Evolutionary conservation across 2,329 filamentous ascomycete genomes (phyloP).

Genomic region (Grosmannia clavigera): DNA sequence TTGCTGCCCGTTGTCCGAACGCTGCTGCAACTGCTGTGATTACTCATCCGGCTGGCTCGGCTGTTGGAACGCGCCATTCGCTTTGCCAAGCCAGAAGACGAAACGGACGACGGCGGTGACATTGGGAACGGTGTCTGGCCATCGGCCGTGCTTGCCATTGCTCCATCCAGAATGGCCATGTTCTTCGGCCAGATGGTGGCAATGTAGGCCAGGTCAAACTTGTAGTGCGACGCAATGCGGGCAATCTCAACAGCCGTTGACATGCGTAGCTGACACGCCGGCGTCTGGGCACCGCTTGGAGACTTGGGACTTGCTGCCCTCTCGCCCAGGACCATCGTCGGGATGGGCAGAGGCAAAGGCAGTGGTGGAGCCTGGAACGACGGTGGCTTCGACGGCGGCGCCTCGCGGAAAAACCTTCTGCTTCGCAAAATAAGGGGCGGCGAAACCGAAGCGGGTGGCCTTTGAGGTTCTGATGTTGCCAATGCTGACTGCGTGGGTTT

Average conservation of each 20-base stretch:
- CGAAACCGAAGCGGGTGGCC: neutral
- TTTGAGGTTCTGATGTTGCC: neutral
- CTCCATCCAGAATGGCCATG: constrained; percentile 5
- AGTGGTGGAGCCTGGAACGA: constrained; percentile 14
- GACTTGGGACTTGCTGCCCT: neutral
- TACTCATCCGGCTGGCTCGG: constrained; percentile 1
- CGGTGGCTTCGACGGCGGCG: constrained; percentile 17
- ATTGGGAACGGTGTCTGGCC: neutral
- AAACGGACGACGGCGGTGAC: neutral
- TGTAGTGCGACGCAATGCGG: constrained; percentile 40
- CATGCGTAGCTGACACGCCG: constrained; percentile 33
- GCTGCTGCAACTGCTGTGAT: neutral
- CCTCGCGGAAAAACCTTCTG: constrained; percentile 1
- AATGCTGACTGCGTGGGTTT: neutral
- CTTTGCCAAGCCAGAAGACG: neutral
- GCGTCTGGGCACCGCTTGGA: constrained; percentile 10
- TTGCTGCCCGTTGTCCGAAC: neutral
- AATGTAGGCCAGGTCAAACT: constrained; percentile 47
- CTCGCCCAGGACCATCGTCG: constrained; percentile 3
- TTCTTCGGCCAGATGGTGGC: constrained; percentile 43
- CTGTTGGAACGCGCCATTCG: constrained; percentile 2
- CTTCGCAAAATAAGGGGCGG: neutral
- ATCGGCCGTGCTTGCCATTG: neutral
- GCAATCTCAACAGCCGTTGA: constrained; percentile 42
- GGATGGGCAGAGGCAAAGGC: constrained; percentile 14